phyloP scores from a whole-genome alignment of 2,329 filamentous ascomycete genomes.

The Aspergillus sclerotialis region DNA sequence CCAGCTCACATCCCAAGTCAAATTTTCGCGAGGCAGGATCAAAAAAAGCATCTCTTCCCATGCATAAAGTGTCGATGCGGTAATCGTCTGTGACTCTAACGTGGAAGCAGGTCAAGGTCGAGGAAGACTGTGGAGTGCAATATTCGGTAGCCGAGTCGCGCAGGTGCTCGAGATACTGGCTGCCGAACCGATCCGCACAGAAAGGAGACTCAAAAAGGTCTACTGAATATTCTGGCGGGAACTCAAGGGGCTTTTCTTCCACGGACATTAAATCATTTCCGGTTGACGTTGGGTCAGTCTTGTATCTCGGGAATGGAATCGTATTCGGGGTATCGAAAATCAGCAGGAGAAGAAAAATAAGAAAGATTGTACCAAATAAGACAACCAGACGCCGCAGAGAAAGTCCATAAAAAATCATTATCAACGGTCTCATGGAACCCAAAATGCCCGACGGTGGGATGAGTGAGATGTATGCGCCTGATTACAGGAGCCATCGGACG shows the following conservation, averaged over 20 bases:
- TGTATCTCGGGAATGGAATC: neutral
- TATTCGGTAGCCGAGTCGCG: slow-evolving; percentile 15
- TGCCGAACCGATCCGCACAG: slow-evolving; percentile 7
- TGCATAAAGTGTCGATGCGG: slow-evolving; percentile 19
- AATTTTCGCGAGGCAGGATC: slow-evolving; percentile 11
- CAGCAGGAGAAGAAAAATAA: neutral
- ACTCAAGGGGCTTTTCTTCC: neutral
- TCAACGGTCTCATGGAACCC: neutral
- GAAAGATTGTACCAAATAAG: neutral
- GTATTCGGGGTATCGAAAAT: too few relatives aligned
- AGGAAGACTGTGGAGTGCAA: slow-evolving; percentile 13
- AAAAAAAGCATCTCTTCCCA: slow-evolving; percentile 11
- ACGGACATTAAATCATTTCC: neutral
- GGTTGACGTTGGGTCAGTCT: neutral
- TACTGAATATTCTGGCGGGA: neutral
- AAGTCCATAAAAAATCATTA: neutral
- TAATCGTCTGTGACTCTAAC: slow-evolving; percentile 5
- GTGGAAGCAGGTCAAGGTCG: slow-evolving; percentile 22
- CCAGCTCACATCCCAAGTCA: slow-evolving; percentile 13
- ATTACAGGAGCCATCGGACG: neutral
- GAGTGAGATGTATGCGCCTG: neutral
- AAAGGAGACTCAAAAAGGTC: slow-evolving; percentile 1
- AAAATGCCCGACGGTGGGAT: neutral
- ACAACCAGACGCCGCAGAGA: neutral
- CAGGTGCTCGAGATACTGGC: slow-evolving; percentile 16